These are phyloP conservation scores for Leccinum pseudoinsigne DNA, from an alignment of 1,284 basidiomycete genomes.

Conservation along the genomic window DNA sequence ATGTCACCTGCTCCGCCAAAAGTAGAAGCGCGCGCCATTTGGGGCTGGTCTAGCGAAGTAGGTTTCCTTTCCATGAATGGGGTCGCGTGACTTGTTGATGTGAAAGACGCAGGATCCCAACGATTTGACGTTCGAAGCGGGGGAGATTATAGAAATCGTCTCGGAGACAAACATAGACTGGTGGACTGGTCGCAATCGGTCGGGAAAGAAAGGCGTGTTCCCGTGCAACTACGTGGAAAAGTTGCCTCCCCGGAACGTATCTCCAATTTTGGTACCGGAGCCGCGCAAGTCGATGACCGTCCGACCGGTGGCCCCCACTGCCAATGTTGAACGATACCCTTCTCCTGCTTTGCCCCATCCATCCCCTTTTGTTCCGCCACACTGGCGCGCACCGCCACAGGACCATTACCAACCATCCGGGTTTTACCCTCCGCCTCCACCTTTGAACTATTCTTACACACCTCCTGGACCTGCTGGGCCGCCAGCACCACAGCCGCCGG, in stretches of 20 bases:
- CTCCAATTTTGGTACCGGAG: slow-evolving; percentile 26
- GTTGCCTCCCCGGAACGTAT: slow-evolving; percentile 27
- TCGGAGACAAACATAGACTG: slow-evolving; percentile 41
- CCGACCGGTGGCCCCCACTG: background rate
- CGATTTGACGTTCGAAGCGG: slow-evolving; percentile 35
- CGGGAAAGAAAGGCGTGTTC: slow-evolving; percentile 54
- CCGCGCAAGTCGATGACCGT: slow-evolving; percentile 18
- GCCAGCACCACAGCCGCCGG: slow-evolving; percentile 36
- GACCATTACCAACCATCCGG: slow-evolving; percentile 23
- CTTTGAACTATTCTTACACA: slow-evolving; percentile 30
- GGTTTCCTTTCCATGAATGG: slow-evolving; percentile 4
- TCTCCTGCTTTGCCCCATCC: slow-evolving; percentile 29
- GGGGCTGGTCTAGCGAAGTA: slow-evolving; percentile 34
- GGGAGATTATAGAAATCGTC: slow-evolving; percentile 39
- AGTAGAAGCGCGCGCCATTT: slow-evolving; percentile 32
- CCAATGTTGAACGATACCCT: slow-evolving; percentile 6
- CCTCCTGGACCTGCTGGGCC: slow-evolving; percentile 25
- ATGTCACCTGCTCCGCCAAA: slow-evolving; percentile 27
- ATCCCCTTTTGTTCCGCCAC: slow-evolving; percentile 20
- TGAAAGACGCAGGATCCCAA: slow-evolving; percentile 47
- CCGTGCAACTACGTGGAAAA: slow-evolving; percentile 60
- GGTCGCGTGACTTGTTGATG: slow-evolving; percentile 13
- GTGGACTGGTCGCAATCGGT: slow-evolving; percentile 38
- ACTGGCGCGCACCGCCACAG: slow-evolving; percentile 19
- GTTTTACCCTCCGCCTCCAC: slow-evolving; percentile 27